These are phyloP conservation scores for Aethionema arabicum DNA, from an alignment of 345 rosid species.

Conservation along the genomic window DNA sequence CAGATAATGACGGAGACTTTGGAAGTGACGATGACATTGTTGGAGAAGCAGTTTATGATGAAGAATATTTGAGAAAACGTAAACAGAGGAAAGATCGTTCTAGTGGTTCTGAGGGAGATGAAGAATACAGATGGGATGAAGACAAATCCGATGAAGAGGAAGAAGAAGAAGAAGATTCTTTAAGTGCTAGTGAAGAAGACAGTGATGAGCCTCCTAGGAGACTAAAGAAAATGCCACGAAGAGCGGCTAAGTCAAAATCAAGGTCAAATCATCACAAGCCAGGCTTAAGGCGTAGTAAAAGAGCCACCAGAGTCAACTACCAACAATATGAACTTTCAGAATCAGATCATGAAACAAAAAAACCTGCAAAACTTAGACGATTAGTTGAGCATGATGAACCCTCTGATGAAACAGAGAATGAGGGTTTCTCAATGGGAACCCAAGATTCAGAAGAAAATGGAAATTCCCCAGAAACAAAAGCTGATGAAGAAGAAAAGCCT, in stretches of 20 bases:
- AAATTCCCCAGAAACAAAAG: slow-evolving; percentile 52
- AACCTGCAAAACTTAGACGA: slow-evolving; percentile 61
- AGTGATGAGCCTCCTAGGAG: slow-evolving; percentile 70
- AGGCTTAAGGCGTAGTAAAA: slow-evolving; percentile 90
- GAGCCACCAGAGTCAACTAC: slow-evolving; percentile 72
- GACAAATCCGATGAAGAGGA: slow-evolving; percentile 72
- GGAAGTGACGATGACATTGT: slow-evolving; percentile 90
- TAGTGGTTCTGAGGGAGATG: slow-evolving; percentile 97
- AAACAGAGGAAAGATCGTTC: slow-evolving; percentile 63
- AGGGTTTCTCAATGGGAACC: slow-evolving; percentile 56
- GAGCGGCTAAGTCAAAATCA: slow-evolving; percentile 73
- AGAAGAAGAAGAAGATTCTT: slow-evolving; percentile 69
- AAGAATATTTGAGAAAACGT: slow-evolving; percentile 73
- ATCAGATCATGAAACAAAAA: slow-evolving; percentile 64
- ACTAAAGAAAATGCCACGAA: slow-evolving; percentile 58
- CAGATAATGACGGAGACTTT: slow-evolving; percentile 72
- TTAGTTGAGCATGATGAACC: slow-evolving; percentile 52
- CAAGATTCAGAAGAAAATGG: slow-evolving; percentile 57
- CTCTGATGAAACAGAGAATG: slow-evolving; percentile 63
- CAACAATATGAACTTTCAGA: slow-evolving; percentile 73
- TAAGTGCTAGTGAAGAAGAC: slow-evolving; percentile 63
- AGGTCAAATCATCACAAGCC: slow-evolving; percentile 63
- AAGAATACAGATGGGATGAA: slow-evolving; percentile 85
- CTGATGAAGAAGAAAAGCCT: slow-evolving; percentile 33
- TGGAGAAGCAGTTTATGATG: slow-evolving; percentile 95